Base-by-base conservation (phyloP, 2,329 filamentous ascomycete species). In the Hypomyces perniciosus region DNA sequence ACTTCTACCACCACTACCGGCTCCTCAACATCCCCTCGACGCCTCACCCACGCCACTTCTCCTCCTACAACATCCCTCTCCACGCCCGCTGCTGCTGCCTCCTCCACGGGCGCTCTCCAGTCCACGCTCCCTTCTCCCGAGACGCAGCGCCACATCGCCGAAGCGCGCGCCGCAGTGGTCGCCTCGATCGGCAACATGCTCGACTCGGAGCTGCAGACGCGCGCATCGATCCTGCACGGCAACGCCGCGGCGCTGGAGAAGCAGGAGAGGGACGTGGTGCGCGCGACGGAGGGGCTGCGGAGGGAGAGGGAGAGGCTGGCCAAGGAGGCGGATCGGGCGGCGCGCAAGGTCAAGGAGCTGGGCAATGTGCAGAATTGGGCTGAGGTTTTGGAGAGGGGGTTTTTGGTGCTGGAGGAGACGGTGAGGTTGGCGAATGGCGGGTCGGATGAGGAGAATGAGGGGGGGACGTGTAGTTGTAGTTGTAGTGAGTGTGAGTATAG, bases 361-460 rank as follows among this genome's bases (percentile, higher is more conserved):
- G 87, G 88, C 27, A 84, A 90, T 64, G 80, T 92, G 63, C 87
- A 92, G 74, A 91, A 91, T 66, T 93, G 88, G 88, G 86, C 88
- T 26, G 88, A 93, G 76, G 81, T 90, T 69, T 74, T 92, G 62
- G 88, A 85, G 74, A 68, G 81, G 53, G 80, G 84, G 57, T 83
- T 86, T 56, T 56, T 84, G 50, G 76, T 83, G 41, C 63, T 86
- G 6, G 80, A 83, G 65, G 82, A 86, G 74, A 85, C 82, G 39
- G 64, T 86, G 59, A 68, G 81, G 58, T 63, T 84, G 51, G 81
- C 78, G 2, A 72, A 68, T 45, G 64, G 63, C 44, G 61, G 60
- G 37, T 54, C 49, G 48, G 64, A 64, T 46, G 55, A 53, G 48
- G 54, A 53, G 44, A 44, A 57, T 50, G 50, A 27, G 6, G 50